Evolutionary conservation across 805 yeast species (phyloP).

Genomic region (Monosporozyma solicola): DNA sequence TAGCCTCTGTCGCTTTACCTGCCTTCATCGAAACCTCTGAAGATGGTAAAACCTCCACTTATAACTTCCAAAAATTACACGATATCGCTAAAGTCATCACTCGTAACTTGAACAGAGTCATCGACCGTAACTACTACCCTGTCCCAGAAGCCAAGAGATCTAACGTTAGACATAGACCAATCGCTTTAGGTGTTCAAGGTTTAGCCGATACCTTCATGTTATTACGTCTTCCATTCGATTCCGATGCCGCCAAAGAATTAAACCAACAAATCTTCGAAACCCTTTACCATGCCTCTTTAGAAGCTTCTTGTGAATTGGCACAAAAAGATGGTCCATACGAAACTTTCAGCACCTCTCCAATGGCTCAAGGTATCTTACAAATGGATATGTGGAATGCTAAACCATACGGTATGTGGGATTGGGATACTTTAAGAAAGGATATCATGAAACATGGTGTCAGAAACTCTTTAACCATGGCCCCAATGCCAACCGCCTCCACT

Average conservation of each 20-base stretch:
- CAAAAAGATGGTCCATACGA: slow-evolving; percentile 55
- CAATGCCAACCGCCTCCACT: slow-evolving; percentile 98
- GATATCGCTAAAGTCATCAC: slow-evolving; percentile 65
- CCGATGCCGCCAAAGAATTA: slow-evolving; percentile 60
- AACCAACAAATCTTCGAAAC: slow-evolving; percentile 89
- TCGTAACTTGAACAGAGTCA: slow-evolving; percentile 68
- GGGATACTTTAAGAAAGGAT: slow-evolving; percentile 58
- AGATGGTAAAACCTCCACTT: slow-evolving; percentile 37
- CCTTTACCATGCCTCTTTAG: slow-evolving; percentile 87
- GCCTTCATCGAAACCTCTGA: slow-evolving; percentile 46
- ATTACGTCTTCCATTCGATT: slow-evolving; percentile 79
- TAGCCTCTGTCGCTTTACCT: slow-evolving; percentile 85
- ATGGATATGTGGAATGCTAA: slow-evolving; percentile 77
- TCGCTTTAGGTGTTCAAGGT: slow-evolving; percentile 94
- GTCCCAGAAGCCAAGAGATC: slow-evolving; percentile 62
- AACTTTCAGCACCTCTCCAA: slow-evolving; percentile 76
- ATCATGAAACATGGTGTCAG: slow-evolving; percentile 62
- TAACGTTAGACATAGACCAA: slow-evolving; percentile 75
- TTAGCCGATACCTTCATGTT: slow-evolving; percentile 82
- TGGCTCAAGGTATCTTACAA: slow-evolving; percentile 74
- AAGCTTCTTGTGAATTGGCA: slow-evolving; percentile 78
- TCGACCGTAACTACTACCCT: slow-evolving; percentile 80
- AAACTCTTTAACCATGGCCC: slow-evolving; percentile 81
- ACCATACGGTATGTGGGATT: slow-evolving; percentile 75
- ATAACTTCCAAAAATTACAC: slow-evolving; percentile 68